phyloP scores from a whole-genome alignment of 306 rosid species.

The Rosa persica region DNA sequence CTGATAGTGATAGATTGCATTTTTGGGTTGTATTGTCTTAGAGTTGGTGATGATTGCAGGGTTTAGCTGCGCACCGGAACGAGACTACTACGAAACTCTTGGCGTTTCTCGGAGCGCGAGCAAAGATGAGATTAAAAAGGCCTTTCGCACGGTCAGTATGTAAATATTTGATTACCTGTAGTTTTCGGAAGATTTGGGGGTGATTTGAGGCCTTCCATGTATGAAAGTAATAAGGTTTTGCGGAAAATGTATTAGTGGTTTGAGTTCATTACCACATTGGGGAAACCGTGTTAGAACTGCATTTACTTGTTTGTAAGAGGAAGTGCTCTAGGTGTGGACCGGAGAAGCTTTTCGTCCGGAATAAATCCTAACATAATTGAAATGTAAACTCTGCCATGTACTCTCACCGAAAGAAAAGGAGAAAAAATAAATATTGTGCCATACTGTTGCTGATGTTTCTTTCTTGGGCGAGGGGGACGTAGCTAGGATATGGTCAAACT shows the following conservation, averaged over 20 bases:
- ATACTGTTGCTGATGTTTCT: background rate
- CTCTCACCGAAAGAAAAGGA: background rate
- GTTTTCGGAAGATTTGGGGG: background rate
- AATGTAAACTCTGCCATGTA: background rate
- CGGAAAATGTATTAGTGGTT: background rate
- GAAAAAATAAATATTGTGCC: background rate
- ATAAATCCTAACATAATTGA: background rate
- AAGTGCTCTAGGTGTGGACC: background rate
- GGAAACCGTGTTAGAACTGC: background rate
- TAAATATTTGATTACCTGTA: background rate
- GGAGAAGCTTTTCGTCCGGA: background rate
- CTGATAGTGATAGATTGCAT: background rate
- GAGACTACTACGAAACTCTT: slow-evolving; percentile 67
- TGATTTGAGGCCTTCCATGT: background rate
- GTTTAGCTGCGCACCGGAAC: slow-evolving; percentile 40
- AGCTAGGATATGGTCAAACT: background rate
- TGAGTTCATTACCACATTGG: background rate
- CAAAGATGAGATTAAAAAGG: slow-evolving; percentile 75
- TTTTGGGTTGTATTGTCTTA: background rate
- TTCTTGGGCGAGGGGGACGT: background rate
- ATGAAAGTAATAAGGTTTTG: background rate
- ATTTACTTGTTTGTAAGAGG: background rate
- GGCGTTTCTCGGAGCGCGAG: slow-evolving; percentile 66
- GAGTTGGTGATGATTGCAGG: slow-evolving; percentile 28
- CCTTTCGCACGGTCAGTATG: slow-evolving; percentile 66